phyloP scores from a whole-genome alignment of 2,329 filamentous ascomycete genomes.

The Epichloe gansuensis region DNA sequence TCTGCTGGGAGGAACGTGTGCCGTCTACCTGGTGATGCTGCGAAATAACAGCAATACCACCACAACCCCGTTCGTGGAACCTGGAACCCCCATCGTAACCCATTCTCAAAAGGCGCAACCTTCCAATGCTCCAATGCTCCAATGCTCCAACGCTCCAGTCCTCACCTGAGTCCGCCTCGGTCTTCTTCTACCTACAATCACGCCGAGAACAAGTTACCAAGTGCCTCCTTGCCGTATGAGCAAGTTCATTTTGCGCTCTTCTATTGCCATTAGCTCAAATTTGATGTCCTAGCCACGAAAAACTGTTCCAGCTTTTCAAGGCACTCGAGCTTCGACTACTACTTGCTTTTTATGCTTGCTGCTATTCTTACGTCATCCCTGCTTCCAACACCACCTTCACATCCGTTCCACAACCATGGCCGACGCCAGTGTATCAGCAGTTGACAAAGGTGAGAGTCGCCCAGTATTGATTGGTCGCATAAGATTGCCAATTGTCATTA shows the following conservation, averaged over 20 bases:
- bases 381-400: background rate
- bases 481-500: background rate
- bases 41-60: background rate
- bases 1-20: background rate
- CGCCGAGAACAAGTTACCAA: background rate
- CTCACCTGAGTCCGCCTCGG: background rate
- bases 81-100: background rate
- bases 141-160: background rate
- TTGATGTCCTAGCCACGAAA: background rate
- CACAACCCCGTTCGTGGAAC: conserved; percentile 5
- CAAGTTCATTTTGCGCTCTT: background rate
- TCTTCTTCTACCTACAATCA: background rate
- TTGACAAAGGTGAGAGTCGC: conserved; percentile 23
- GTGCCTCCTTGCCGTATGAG: background rate
- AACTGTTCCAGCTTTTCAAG: background rate
- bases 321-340: background rate
- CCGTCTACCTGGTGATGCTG: background rate
- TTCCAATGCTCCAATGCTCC: background rate
- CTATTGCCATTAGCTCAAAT: background rate
- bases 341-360: background rate
- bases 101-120: background rate
- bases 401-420: conserved; percentile 17
- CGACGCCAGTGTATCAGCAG: conserved; percentile 21
- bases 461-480: background rate
- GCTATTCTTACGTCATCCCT: conserved; percentile 9